phyloP scores from a whole-genome alignment of 2,329 filamentous ascomycete genomes.

The Sporothrix humicola region DNA sequence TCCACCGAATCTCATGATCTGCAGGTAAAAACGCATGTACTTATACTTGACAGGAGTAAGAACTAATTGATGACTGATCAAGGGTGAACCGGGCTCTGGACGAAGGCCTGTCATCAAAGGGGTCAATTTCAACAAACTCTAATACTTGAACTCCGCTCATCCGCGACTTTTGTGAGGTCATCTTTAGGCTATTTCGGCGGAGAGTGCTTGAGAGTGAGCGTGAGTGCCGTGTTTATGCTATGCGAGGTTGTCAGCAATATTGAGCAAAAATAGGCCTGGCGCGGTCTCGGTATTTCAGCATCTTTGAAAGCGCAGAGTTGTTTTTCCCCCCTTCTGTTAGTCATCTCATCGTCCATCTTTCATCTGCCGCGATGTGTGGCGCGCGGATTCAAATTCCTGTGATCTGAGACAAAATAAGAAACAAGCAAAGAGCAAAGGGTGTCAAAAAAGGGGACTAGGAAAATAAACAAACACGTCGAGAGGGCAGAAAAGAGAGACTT shows the following conservation, averaged over 20 bases:
- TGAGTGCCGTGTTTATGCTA: constrained; percentile 12
- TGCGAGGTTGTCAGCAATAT: background rate
- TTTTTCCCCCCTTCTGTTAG: too few species aligned
- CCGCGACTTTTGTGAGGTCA: background rate
- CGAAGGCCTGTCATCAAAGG: too few species aligned
- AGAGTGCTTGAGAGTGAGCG: background rate
- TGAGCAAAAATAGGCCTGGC: background rate
- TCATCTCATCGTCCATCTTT: background rate
- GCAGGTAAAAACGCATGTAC: too few species aligned
- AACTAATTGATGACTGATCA: too few species aligned
- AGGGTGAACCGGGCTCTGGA: too few species aligned
- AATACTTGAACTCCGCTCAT: background rate
- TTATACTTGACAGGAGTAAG: too few species aligned
- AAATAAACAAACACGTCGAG: constrained; percentile 10
- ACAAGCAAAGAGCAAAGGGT: background rate
- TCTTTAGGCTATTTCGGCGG: background rate
- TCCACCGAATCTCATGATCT: too few species aligned
- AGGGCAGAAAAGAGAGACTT: too few species aligned
- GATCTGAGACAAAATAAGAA: constrained; percentile 23
- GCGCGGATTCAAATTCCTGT: background rate
- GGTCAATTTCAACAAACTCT: too few species aligned
- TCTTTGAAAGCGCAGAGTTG: too few species aligned
- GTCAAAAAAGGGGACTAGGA: background rate
- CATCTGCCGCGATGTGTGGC: background rate
- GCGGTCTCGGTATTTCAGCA: too few species aligned